Base-by-base conservation (phyloP, 2,329 filamentous ascomycete species). In the Aureobasidium sp. region DNA sequence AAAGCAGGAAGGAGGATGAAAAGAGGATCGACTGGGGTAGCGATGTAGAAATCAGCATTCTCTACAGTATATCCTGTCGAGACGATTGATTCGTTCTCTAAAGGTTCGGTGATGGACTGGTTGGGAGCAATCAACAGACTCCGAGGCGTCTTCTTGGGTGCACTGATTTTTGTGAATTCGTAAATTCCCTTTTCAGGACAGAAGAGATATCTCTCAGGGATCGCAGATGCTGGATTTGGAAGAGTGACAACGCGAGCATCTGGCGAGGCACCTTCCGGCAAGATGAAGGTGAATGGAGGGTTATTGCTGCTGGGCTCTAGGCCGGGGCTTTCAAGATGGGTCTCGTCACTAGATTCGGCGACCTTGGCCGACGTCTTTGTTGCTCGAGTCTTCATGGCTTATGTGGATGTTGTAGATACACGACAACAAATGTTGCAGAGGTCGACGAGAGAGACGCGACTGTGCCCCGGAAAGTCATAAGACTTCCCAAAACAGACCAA, bases 1-100 rank as follows among this genome's bases (percentile, higher is more conserved):
- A 97, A 80, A 4, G 86, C 82, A 0, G 93, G 89, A 1, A 97
- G 78, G 3, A 96, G 72, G 56, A 97, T 79, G 76, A 97, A 97
- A 3, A 97, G 71, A 5, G 90, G 83, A 73, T 99, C 94, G 61
- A 96, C 79, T 1, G 86, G 84, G 1, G 94, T 96, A 9, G 93
- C 90, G 63, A 97, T 76, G 69, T 89, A 88, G n/a, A 97, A 77
- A 64, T 91, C 86, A 37, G 90, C 85, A 47, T 80, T 81, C 68
- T 86, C 86, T 37, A 86, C 82, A 27, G 90, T 75, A 66, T 83
- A 84, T 13, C 81, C 84, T 36, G 68, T 67, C 3, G 58, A 47
- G n/a, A 63, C n/a, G 12, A 66, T 50, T 12, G 42, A 48, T 6
- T 9, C 42, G 0, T 63, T 27, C 26, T 27, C 41, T 5, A 68